Evolutionary conservation across 768 basidiomycete species (phyloP), one percentile per base, ranked within the genome.

Genomic region (Tubosaeta sp.): DNA sequence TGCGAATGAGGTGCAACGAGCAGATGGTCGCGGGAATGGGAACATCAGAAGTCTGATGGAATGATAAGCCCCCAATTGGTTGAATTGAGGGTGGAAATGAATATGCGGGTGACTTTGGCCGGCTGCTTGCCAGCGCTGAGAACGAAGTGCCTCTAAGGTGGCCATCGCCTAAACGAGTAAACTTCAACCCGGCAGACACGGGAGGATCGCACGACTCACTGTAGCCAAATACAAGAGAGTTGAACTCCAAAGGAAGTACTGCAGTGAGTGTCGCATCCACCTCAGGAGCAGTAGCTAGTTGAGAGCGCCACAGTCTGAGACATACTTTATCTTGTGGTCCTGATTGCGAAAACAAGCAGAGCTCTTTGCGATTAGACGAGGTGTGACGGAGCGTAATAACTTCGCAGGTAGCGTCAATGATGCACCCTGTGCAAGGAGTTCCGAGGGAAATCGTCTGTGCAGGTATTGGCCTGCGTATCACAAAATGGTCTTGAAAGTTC

Each of bases 161-260:
- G 1, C 84, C 84, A 66, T 85, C 81, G 34, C 74, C 84, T 85
- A 35, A 5, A 51, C 35, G 12, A 45, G 26, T 14, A 42, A 35
- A 42, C 19, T 59, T 9, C 58, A 16, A 29, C 27, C 19, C 43
- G 3, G 12, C 3, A 9, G 13, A 13, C 11, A 32, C 13, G 22
- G 6, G 19, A 34, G 16, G 13, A 32, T 4, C 10, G 7, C 19
- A 46, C 48, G 4, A 66, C 80, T 32, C 57, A 88, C 88, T 76
- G 57, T 76, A 82, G 37, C 90, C 91, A 43, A 85, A 68, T 32
- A 91, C 58, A 25, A 93, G 71, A 0, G 67, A 50, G 33, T 83
- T 79, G 0, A 81, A 66, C 42, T 83, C 83, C 8, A 91, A 62
- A 5, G 85, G 82, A 27, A 85, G 67, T 10, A 77, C 60, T 1